Evolutionary conservation across 176 grass and related monocot species (phyloP), one percentile per base, ranked within the genome.

Genomic region (Aegilops longissima): DNA sequence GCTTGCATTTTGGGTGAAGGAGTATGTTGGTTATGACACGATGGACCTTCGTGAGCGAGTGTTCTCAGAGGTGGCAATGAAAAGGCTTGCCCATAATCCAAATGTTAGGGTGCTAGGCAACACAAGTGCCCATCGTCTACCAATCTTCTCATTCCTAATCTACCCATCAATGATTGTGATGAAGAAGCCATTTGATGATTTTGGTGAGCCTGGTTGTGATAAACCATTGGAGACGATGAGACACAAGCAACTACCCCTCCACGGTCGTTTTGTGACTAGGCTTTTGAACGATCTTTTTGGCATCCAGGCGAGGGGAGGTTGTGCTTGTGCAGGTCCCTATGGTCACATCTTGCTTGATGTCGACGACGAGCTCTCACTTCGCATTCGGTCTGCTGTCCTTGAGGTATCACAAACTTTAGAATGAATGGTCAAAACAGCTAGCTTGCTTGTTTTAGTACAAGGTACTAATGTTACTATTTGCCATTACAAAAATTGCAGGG

Each of bases 251-350:
- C 80, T 87, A 18, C 95, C 91, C 3, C 87, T 98, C 16, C 95
- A 95, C 9, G 91, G 95, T 5, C 89, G 95, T 11, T 95, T 95
- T 5, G 87, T 93, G 2, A 82, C 95, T 1, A 93, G 70, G 76
- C 79, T 98, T 69, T 78, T 98, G 0, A 95, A 91, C 6, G 95
- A 95, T 84, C 90, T 98, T 62, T 98, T 98, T 2, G 95, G 95
- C 17, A 90, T 98, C 71, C 95, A 98, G 59, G 91, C 93, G 2
- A 92, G 93, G 31, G 95, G 95, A 5, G 95, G 95, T 2, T 98
- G 93, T 21, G 87, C 93, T 1, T 98, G 95, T 6, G 93, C 95
- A 9, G 83, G 87, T 0, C 95, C 93, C 0, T 98, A 98, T 25
- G 95, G 93, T 1, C 93, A 98, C 54, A 66, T 77, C 31, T 79